Conservation (phyloP, 306 rosid species). For the Casuarina cunninghamiana region DNA sequence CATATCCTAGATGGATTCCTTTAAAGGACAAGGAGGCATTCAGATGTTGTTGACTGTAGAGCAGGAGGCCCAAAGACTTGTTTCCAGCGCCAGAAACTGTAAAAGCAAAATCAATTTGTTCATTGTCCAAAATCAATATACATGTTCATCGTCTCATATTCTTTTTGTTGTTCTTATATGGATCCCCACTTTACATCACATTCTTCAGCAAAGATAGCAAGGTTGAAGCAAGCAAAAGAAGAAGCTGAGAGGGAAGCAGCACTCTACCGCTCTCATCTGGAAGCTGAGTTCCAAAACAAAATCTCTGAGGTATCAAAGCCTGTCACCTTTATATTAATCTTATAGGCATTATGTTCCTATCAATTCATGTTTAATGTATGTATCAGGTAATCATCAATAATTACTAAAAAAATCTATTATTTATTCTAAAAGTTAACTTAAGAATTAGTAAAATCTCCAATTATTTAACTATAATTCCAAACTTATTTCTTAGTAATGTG, state of each 20-base stretch:
- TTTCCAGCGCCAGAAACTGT: conserved; percentile 74
- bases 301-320: conserved; percentile 51
- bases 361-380: background rate
- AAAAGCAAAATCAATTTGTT: conserved; percentile 6
- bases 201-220: conserved; percentile 50
- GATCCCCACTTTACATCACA: conserved; percentile 3
- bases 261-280: conserved; percentile 56
- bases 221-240: conserved; percentile 74
- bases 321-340: background rate
- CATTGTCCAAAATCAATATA: too few species aligned
- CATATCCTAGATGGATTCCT: background rate
- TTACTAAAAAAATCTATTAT: too few species aligned
- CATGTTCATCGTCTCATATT: background rate
- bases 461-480: too few species aligned
- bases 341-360: background rate
- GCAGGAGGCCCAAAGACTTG: conserved; percentile 79
- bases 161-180: background rate
- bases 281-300: conserved; percentile 62
- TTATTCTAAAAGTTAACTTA: too few species aligned
- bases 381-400: background rate
- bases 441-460: too few species aligned
- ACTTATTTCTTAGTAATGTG: too few species aligned
- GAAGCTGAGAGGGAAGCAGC: conserved; percentile 72
- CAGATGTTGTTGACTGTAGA: conserved; percentile 64
- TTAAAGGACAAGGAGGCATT: conserved; percentile 4